These are phyloP conservation scores for Aphanocladium album DNA, from an alignment of 2,329 filamentous ascomycete species.

Conservation along the genomic window DNA sequence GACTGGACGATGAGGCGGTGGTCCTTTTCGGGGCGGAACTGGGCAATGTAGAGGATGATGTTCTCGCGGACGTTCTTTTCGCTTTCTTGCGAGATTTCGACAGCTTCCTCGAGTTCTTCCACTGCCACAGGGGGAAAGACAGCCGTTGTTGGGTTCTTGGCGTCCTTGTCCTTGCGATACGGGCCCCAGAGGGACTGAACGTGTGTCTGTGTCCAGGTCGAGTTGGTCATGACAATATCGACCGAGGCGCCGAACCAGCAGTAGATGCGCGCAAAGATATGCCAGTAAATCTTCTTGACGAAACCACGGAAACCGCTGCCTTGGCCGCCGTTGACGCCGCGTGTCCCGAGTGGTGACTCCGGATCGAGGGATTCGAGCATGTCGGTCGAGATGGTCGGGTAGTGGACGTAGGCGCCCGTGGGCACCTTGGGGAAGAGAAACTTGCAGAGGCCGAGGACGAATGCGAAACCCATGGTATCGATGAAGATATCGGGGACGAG, in stretches of 20 bases:
- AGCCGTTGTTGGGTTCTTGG: constrained; percentile 57
- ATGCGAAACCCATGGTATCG: constrained; percentile 98
- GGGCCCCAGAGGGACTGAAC: constrained; percentile 75
- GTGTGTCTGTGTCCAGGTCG: constrained; percentile 85
- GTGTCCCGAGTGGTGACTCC: constrained; percentile 48
- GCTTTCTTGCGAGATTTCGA: constrained; percentile 64
- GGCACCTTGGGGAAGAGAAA: constrained; percentile 75
- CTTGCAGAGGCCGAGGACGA: constrained; percentile 76
- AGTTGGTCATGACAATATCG: constrained; percentile 97
- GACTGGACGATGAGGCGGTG: constrained; percentile 81
- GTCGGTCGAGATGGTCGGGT: constrained; percentile 96
- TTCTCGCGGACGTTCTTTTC: constrained; percentile 62
- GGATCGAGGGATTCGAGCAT: constrained; percentile 85
- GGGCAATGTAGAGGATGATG: constrained; percentile 84
- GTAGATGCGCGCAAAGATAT: constrained; percentile 76
- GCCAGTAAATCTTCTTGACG: constrained; percentile 80
- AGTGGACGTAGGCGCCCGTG: constrained; percentile 93
- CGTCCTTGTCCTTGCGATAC: constrained; percentile 41
- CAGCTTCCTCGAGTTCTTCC: constrained; percentile 68
- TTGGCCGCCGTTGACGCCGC: constrained; percentile 78
- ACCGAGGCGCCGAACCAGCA: constrained; percentile 75
- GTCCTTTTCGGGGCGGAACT: constrained; percentile 97
- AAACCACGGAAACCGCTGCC: constrained; percentile 66
- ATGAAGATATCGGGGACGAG: constrained; percentile 90
- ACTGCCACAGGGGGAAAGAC: constrained; percentile 94